A percentile compares a stretch with the other conserved stretches of the same genome.
Evolutionary conservation across 768 basidiomycete species (phyloP).

Genomic region (Russula griseocarnosa): DNA sequence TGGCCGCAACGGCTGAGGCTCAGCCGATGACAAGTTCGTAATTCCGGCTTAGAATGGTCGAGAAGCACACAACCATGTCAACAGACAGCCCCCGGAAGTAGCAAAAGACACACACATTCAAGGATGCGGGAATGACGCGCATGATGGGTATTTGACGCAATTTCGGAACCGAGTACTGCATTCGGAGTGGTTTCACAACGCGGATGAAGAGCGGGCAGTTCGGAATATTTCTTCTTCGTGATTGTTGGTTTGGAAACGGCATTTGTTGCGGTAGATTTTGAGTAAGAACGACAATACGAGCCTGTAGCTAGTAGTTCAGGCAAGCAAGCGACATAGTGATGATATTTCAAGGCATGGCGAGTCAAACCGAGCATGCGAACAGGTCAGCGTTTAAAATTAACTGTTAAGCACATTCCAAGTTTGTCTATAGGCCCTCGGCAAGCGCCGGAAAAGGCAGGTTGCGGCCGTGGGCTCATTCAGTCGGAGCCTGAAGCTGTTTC

Average conservation of each 20-base stretch:
- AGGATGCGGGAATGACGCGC: background rate
- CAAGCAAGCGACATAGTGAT: background rate
- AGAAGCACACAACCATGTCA: background rate
- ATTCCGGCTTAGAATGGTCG: background rate
- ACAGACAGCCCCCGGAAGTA: background rate
- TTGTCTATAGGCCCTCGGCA: constrained; percentile 2
- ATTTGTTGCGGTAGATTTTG: background rate
- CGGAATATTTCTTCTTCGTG: constrained; percentile 51
- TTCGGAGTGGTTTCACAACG: constrained; percentile 44
- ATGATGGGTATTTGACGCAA: background rate
- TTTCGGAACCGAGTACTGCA: constrained; percentile 36
- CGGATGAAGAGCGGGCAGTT: constrained; percentile 51
- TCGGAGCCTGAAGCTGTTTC: constrained; percentile 25
- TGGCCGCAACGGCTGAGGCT: background rate
- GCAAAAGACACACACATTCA: constrained; percentile 12
- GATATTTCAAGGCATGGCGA: constrained; percentile 11
- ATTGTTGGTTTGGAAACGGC: constrained; percentile 24
- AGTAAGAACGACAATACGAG: background rate
- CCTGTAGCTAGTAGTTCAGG: background rate
- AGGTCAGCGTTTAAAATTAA: background rate
- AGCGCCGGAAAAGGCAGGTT: background rate
- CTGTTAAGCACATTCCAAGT: constrained; percentile 2
- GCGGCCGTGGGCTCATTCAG: constrained; percentile 1
- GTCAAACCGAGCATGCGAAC: constrained; percentile 7
- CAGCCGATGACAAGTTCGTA: background rate